phyloP scores from a whole-genome alignment of 2,329 filamentous ascomycete genomes.

The Claviceps digitariae region DNA sequence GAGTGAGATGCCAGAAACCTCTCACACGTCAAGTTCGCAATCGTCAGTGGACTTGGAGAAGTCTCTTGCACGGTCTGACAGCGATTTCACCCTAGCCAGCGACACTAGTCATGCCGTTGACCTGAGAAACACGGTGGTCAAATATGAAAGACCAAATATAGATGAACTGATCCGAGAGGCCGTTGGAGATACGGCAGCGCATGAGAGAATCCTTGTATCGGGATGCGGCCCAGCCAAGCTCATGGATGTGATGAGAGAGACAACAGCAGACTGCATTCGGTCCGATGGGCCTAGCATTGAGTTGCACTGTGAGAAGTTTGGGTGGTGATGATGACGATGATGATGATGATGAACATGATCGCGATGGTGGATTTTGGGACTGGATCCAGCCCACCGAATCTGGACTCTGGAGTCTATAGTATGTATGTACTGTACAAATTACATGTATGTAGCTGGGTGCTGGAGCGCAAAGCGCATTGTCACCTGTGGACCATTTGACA shows the following conservation, averaged over 20 bases:
- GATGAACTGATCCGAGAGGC: constrained; percentile 19
- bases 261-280: constrained; percentile 25
- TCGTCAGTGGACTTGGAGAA: constrained; percentile 9
- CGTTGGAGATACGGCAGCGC: constrained; percentile 14
- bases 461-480: no score
- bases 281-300: constrained; percentile 29
- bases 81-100: constrained; percentile 5
- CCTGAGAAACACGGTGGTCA: constrained; percentile 13
- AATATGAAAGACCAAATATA: constrained; percentile 24
- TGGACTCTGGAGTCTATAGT: no score
- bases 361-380: no score
- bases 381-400: no score
- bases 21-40: not conserved
- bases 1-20: not conserved
- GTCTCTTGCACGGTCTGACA: constrained; percentile 8
- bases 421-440: no score
- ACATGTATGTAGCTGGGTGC: no score
- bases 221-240: constrained; percentile 32
- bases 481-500: no score
- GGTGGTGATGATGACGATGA: constrained; percentile 19
- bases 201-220: constrained; percentile 26
- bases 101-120: not conserved
- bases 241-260: constrained; percentile 28
- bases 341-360: not conserved
- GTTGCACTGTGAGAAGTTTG: constrained; percentile 35